Percentiles rank a stretch among this genome's conserved stretches.
Conservation (phyloP, 2,329 filamentous ascomycete genomes). For the Colletotrichum tropicale region DNA sequence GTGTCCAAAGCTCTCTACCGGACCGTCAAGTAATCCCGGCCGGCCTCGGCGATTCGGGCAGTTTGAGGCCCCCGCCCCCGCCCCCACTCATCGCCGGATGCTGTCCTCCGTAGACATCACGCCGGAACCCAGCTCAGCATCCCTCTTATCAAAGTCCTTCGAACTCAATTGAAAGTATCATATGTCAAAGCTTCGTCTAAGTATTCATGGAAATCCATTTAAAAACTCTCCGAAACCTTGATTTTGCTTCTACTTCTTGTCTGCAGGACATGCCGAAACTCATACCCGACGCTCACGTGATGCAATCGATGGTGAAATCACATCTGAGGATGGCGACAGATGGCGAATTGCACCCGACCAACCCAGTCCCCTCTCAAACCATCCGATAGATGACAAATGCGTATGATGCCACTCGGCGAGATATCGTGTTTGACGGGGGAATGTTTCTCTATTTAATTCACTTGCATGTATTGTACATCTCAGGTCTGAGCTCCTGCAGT, state of each 20-base stretch:
- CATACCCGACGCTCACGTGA: slow-evolving; percentile 2
- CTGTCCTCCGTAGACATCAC: not conserved
- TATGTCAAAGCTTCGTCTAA: not conserved
- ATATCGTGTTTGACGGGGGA: not conserved
- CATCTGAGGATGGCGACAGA: slow-evolving; percentile 18
- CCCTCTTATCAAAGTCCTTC: no score
- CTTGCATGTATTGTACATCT: not conserved
- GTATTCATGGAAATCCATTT: not conserved
- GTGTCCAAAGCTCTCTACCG: no score
- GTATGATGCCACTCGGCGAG: not conserved
- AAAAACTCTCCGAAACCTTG: not conserved
- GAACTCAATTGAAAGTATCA: not conserved
- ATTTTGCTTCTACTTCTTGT: not conserved
- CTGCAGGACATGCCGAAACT: not conserved
- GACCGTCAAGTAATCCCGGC: not conserved
- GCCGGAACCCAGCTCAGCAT: not conserved
- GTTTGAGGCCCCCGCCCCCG: not conserved
- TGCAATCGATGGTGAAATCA: slow-evolving; percentile 17
- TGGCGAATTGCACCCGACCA: slow-evolving; percentile 15
- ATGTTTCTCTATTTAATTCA: not conserved
- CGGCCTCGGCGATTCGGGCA: not conserved
- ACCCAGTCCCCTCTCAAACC: not conserved
- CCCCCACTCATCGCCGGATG: not conserved
- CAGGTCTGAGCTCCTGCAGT: not conserved
- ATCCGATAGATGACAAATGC: slow-evolving; percentile 7